Base-by-base conservation (phyloP, 306 rosid species). In the Trifolium dubium region DNA sequence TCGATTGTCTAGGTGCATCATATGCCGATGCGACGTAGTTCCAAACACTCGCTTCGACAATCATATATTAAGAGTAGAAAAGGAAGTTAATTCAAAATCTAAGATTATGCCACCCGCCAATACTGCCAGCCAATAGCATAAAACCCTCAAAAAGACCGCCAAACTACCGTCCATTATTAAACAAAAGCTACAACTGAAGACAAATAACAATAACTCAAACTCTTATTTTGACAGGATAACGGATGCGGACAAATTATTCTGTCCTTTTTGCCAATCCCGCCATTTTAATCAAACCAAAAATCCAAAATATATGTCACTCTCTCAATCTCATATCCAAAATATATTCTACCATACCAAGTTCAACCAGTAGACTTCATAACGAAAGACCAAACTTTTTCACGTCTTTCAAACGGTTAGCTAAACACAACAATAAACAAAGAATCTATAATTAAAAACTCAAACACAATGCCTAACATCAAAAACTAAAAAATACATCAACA, bases 81-180 rank as follows among this genome's bases (percentile, higher is more conserved):
- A 19, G 5, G 51, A 18, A 18, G 29, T 19, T 19, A 11, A 40
- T 64, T 5, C 34, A 64, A 64, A 64, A 40, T 40, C 5, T 19
- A 40, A 64, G 53, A 40, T 40, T 19, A 64, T 5, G 18, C 17
- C 54, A 23, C 15, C 71, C 6, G 41, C 58, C 32, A 35, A 62
- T 7, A 28, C 35, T 7, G 18, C 30, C n/a, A 37, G 18, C 30
- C n/a, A 37, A 62, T 10, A 3, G 34, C 61, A 72, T 49, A 49
- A 71, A 31, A 59, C 66, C 54, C 73, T 19, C 47, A 72, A 35
- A 69, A 59, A 47, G 61, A 11, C 63, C 4, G 63, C 12, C 60
- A 39, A 69, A 49, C n/a, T n/a, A 32, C 18, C 14, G 7, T 37
- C 46, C 66, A 39, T 70, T 69, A 12, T 69, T 53, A 65, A 28